Percentiles rank a stretch among this genome's conserved stretches.
phyloP scores from a whole-genome alignment of 2,329 filamentous ascomycete genomes.

The Alternaria sp. region DNA sequence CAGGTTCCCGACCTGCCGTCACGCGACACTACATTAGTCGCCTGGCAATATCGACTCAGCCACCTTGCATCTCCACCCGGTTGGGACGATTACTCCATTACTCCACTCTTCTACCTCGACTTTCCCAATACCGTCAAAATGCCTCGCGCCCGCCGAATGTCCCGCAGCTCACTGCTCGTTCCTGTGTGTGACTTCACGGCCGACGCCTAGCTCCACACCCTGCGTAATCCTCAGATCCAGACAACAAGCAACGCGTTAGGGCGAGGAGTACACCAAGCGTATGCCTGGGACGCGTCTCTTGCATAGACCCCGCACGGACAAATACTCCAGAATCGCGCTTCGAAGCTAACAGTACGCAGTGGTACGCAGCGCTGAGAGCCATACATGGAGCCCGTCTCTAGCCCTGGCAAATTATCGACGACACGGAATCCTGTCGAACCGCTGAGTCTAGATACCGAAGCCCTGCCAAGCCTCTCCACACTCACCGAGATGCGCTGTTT shows the following conservation, averaged over 20 bases:
- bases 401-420: conserved; percentile 8
- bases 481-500: conserved; percentile 13
- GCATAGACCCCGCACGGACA: conserved; percentile 2
- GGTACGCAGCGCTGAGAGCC: conserved; percentile 6
- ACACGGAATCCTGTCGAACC: conserved; percentile 9
- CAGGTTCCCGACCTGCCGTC: conserved; percentile 15
- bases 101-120: conserved; percentile 10
- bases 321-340: conserved; percentile 1
- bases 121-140: conserved; percentile 23
- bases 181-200: conserved; percentile 9
- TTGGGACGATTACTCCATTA: conserved; percentile 20
- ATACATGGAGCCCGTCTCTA: conserved; percentile 4
- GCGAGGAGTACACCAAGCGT: conserved; percentile 10
- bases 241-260: conserved; percentile 3
- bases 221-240: conserved; percentile 7
- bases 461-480: conserved; percentile 21
- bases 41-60: conserved; percentile 23
- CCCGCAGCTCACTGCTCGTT: conserved; percentile 9
- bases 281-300: conserved; percentile 3
- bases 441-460: conserved; percentile 18
- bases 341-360: conserved; percentile 7
- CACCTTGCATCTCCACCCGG: conserved; percentile 24
- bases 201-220: conserved; percentile 12
- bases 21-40: conserved; percentile 21
- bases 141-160: conserved; percentile 17